These are phyloP conservation scores for Aschersonia sp. DNA, from an alignment of 2,329 filamentous ascomycete species.

Conservation along the genomic window DNA sequence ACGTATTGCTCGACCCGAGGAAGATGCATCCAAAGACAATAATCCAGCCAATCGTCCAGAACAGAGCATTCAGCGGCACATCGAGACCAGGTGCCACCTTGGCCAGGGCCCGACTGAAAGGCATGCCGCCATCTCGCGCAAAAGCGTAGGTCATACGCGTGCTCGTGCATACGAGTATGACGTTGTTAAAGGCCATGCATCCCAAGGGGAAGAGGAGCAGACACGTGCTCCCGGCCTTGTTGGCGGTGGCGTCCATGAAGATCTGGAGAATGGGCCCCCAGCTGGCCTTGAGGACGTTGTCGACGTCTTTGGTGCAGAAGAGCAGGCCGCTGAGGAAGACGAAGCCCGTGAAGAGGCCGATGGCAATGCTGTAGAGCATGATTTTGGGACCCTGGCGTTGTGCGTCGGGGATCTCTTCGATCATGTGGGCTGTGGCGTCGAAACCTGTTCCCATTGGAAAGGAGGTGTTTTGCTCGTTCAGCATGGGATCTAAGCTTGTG, in stretches of 20 bases:
- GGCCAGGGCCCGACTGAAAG: constrained; percentile 44
- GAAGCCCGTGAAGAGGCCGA: constrained; percentile 49
- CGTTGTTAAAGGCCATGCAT: constrained; percentile 51
- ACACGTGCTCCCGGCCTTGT: constrained; percentile 46
- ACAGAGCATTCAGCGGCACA: constrained; percentile 53
- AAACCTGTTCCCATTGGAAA: constrained; percentile 18
- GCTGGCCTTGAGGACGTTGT: constrained; percentile 38
- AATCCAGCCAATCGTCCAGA: constrained; percentile 45
- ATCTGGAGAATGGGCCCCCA: constrained; percentile 49
- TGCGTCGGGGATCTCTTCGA: constrained; percentile 44
- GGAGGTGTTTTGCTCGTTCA: not conserved
- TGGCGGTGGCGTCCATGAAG: constrained; percentile 48
- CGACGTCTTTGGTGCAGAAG: constrained; percentile 46
- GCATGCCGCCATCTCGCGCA: constrained; percentile 51
- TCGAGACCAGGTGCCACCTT: constrained; percentile 45
- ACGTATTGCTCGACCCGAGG: constrained; percentile 50
- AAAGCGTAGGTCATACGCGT: constrained; percentile 56
- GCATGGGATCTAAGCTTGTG: not conserved
- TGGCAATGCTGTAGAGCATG: constrained; percentile 50
- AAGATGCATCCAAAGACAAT: constrained; percentile 59
- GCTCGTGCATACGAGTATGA: constrained; percentile 50
- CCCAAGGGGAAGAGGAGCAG: constrained; percentile 52
- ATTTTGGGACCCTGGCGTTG: constrained; percentile 47
- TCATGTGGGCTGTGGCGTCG: constrained; percentile 35
- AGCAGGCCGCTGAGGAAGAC: constrained; percentile 49